These are phyloP conservation scores for Umbelopsis sp. DNA, from an alignment of 192 early-diverging fungal species.

Conservation along the genomic window DNA sequence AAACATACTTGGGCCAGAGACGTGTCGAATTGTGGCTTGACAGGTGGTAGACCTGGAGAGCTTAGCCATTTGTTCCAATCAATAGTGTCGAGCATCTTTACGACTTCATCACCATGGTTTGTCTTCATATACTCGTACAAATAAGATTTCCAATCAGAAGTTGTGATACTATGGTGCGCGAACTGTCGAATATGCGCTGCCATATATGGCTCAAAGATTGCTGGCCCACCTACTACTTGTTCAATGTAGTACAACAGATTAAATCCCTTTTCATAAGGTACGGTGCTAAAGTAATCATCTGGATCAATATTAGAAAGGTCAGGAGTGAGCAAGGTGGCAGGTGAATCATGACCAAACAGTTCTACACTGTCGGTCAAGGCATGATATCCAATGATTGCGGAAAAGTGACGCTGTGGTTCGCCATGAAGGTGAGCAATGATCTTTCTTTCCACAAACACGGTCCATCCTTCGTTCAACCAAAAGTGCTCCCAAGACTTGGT, in stretches of 20 bases:
- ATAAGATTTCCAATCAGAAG: slow-evolving; percentile 84
- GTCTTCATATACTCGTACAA: slow-evolving; percentile 81
- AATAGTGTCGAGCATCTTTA: slow-evolving; percentile 69
- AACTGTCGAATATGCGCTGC: slow-evolving; percentile 81
- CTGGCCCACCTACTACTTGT: slow-evolving; percentile 79
- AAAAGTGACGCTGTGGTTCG: slow-evolving; percentile 76
- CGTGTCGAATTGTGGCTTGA: slow-evolving; percentile 82
- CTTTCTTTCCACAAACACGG: slow-evolving; percentile 91
- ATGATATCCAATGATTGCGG: slow-evolving; percentile 81
- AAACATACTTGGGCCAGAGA: slow-evolving; percentile 80
- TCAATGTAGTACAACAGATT: slow-evolving; percentile 93
- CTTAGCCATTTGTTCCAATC: slow-evolving; percentile 93
- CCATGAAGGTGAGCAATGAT: slow-evolving; percentile 80
- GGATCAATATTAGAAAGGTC: slow-evolving; percentile 78
- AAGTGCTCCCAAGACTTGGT: slow-evolving; percentile 81
- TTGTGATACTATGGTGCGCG: slow-evolving; percentile 85
- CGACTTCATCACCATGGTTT: slow-evolving; percentile 65
- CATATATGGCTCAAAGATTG: slow-evolving; percentile 86
- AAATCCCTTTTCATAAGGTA: slow-evolving; percentile 98
- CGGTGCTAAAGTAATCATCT: slow-evolving; percentile 75
- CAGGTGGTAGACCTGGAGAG: slow-evolving; percentile 86
- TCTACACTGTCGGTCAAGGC: slow-evolving; percentile 73
- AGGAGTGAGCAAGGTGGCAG: slow-evolving; percentile 75
- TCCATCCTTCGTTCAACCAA: slow-evolving; percentile 98
- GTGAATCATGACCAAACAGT: slow-evolving; percentile 66